Base-by-base conservation (phyloP, 2,329 filamentous ascomycete species). In the Alternaria angustiovoidea region DNA sequence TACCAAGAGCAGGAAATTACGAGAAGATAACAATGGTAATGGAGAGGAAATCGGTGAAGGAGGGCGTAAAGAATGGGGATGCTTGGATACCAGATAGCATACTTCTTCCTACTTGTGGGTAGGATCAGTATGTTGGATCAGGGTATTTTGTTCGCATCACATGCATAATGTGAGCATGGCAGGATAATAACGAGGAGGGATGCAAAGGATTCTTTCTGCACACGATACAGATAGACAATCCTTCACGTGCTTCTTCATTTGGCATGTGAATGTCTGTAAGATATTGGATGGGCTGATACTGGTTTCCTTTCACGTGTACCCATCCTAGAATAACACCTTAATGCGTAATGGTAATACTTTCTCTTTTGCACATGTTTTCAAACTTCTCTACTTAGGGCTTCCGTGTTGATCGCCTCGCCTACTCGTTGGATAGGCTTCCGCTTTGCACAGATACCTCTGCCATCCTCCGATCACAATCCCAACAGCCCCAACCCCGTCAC, bases 31-130 rank as follows among this genome's bases (percentile, higher is more conserved):
- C 24, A 26, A 26, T 26, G 20, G 22, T 32, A 12, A 22, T 22
- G 41, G 38, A 28, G 18, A 43, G 20, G 12, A 38, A 16, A 6
- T 7, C 8, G 46, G 51, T 16, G 18, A 9, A 7, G 39, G 11
- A 7, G 39, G 11, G 11, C 9, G 44, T 22, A 36, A 16, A 16
- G n/a, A 20, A 18, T 4, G 36, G 30, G 30, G 46, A 14, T 63
- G 61, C 52, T 54, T 61, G 51, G 41, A 61, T 61, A 58, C 53
- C 51, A 55, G 43, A 51, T 51, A 56, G 48, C 56, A 56, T 56
- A 43, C 42, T 46, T 59, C 56, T 56, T 56, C 47, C 36, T 34
- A 48, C 41, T 57, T 30, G 12, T 43, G 43, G 36, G 41, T n/a
- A n/a, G 44, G 44, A 34, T 16, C 8, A 24, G 39, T 32, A 36